Percentiles rank a stretch among this genome's conserved stretches.
phyloP scores from a whole-genome alignment of 352 stramenopile genomes.

The Globisporangium camurandrum region DNA sequence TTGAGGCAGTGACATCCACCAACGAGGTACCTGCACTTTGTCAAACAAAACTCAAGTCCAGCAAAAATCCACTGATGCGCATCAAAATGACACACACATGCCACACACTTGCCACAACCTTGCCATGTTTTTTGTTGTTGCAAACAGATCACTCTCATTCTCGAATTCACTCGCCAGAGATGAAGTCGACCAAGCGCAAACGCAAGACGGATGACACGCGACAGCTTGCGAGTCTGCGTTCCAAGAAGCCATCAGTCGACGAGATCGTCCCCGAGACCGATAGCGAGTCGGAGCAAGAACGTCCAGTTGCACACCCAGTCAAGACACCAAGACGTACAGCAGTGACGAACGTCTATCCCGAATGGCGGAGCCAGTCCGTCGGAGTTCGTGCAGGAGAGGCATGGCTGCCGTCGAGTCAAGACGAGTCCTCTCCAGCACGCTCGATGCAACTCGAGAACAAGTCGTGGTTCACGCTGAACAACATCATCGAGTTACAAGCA shows the following conservation, averaged over 20 bases:
- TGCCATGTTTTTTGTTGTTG: too few species aligned
- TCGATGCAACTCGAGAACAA: not conserved
- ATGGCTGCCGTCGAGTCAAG: constrained; percentile 4
- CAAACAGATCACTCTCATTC: too few species aligned
- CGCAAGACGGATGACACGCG: too few species aligned
- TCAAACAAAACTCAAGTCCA: too few species aligned
- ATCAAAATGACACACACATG: too few species aligned
- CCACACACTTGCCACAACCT: too few species aligned
- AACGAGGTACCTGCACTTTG: too few species aligned
- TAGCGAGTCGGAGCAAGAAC: not conserved
- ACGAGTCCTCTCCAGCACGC: constrained; percentile 1
- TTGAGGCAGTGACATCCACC: too few species aligned
- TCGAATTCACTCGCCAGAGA: too few species aligned
- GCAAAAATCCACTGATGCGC: too few species aligned
- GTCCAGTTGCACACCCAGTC: not conserved
- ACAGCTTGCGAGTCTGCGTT: not conserved
- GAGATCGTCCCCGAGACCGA: not conserved
- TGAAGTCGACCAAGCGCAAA: too few species aligned
- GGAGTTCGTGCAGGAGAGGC: not conserved
- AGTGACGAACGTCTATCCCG: not conserved
- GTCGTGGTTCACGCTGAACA: constrained; percentile 7
- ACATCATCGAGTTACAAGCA: not conserved
- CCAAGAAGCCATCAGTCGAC: not conserved
- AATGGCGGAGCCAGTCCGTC: not conserved
- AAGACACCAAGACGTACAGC: not conserved